Base-by-base conservation (phyloP, 1,284 basidiomycete genomes). In the Acaromyces ingoldii region DNA sequence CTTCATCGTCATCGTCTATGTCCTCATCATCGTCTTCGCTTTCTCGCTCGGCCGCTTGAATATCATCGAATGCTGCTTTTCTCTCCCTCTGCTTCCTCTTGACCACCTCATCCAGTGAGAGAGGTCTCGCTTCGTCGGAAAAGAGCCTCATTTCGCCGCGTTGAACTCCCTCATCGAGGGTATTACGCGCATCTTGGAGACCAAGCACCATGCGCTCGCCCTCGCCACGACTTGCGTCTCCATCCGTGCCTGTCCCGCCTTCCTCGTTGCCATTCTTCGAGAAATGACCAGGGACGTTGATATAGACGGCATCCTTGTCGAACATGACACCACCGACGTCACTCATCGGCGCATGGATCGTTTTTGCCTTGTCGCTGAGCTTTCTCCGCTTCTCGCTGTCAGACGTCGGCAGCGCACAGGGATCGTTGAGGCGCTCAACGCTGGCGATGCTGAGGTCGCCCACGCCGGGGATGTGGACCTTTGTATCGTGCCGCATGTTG, bases 151-250 rank as follows among this genome's bases (percentile, higher is more conserved):
- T 91, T 57, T 89, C 83, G 63, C 88, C 89, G 52, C 82, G 82
- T 11, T 85, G 82, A 11, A 96, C 86, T 2, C 81, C 83, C 58
- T 92, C 89, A 56, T 87, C 91, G 11, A 99, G 83, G 0, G 91
- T 97, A 6, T 80, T 76, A 31, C 80, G 78, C 13, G 86, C 88
- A 57, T 92, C 93, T 76, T 99, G 95, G 11, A 99, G 80, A 70
- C 90, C 87, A 81, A 96, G 88, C 11, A 98, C 91, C 93, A 99
- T 97, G 72, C 85, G 83, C 71, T 97, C 92, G 11, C 93, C 95
- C 77, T 97, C 93, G 10, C 92, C 72, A 86, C 48, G 48, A 19
- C 40, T 21, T 31, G 29, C 19, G 31, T 46, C 30, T n/a, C 38
- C 46, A 37, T 15, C 43, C 53, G 48, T 64, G 85, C 85, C 80